Base-by-base conservation (phyloP, 2,329 filamentous ascomycete genomes). In the Aspergillus sp. region DNA sequence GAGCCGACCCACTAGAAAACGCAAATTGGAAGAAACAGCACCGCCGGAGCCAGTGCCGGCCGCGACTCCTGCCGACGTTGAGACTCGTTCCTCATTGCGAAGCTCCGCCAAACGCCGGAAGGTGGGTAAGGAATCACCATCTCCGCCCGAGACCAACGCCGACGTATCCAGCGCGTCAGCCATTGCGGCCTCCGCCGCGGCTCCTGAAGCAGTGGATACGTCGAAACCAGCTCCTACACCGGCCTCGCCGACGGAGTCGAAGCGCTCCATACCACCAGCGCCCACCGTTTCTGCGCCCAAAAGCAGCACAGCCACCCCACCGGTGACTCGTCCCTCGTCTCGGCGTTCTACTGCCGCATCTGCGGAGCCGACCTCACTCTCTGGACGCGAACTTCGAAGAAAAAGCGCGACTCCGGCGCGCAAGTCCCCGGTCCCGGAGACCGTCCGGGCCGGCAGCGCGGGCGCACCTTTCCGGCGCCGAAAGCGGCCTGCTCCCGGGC, bases 401-500 rank as follows among this genome's bases (percentile, higher is more conserved):
- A 74, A 73, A 55, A 76, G 73, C 50, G 65, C 68, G 6, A 76
- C 73, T 0, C 72, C 72, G 16, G 69, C 69, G 2, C 60, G 71
- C 19, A 71, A 67, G 52, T 69, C 70, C 16, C 70, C 74, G 8
- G 67, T 66, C 3, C 67, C 72, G n/a, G 76, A 77, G 19, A 63
- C 69, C 9, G 70, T 72, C 45, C 74, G 73, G 36, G 68, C 71
- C 16, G 58, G 66, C 14, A 65, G 67, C 32, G 62, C 60, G 16
- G 59, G 63, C 43, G 66, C 57, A 13, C 66, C 68, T 7, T 67
- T 63, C 50, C 74, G 79, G 20, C 80, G 82, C 19, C 79, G 77
- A 54, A 84, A 81, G 62, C 76, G 80, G 5, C 82, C 82, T 5
- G 82, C 81, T 4, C 84, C 83, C 13, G 83, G 83, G 13, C 77